Conservation (phyloP, 306 rosid species). For the Crotalaria pallida region DNA sequence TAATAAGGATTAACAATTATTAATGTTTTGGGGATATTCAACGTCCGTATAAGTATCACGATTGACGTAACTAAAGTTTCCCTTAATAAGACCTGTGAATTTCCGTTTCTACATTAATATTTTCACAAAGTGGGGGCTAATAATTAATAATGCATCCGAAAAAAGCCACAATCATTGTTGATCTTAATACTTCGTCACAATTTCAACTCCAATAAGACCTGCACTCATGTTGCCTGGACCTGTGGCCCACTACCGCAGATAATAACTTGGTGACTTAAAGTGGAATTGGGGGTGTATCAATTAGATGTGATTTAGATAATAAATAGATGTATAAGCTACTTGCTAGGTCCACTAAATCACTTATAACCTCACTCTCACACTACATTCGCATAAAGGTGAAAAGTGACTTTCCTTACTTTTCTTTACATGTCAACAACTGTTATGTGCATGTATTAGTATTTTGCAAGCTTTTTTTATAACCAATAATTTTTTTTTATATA, state of each 20-base stretch:
- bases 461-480: no score
- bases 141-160: background rate
- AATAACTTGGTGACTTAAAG: slow-evolving; percentile 29
- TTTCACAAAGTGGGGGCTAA: background rate
- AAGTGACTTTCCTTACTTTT: slow-evolving; percentile 19
- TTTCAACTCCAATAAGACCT: slow-evolving; percentile 23
- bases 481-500: no score
- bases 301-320: background rate
- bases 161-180: slow-evolving; percentile 19
- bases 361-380: background rate
- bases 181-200: slow-evolving; percentile 9
- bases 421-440: background rate
- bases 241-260: slow-evolving; percentile 9
- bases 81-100: background rate
- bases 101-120: background rate
- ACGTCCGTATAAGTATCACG: slow-evolving; percentile 19
- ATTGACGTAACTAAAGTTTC: slow-evolving; percentile 9
- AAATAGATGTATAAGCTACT: background rate
- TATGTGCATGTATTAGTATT: no score
- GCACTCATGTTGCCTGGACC: slow-evolving; percentile 12
- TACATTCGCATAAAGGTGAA: slow-evolving; percentile 18
- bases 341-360: slow-evolving; percentile 5
- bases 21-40: slow-evolving; percentile 14
- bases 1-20: slow-evolving; percentile 14
- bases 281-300: slow-evolving; percentile 8